phyloP scores from a whole-genome alignment of 768 basidiomycete species.

The Boletus bicolor region DNA sequence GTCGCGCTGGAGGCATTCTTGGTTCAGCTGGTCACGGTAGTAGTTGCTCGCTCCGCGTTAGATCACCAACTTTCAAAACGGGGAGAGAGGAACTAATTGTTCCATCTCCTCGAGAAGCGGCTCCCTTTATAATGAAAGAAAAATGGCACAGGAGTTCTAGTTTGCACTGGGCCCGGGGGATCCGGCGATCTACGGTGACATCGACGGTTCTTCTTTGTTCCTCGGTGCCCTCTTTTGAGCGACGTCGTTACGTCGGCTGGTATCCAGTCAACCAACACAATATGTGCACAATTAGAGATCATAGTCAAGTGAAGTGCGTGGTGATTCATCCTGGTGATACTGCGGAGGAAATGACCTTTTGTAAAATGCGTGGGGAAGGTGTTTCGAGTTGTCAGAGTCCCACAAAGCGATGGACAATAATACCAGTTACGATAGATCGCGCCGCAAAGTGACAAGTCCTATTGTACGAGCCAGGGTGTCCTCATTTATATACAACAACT shows the following conservation, averaged over 20 bases:
- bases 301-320: background rate
- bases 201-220: conserved; percentile 5
- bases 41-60: background rate
- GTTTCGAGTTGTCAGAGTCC: background rate
- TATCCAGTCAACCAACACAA: conserved; percentile 13
- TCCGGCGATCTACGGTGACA: background rate
- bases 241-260: background rate
- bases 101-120: background rate
- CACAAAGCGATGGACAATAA: background rate
- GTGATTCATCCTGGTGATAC: background rate
- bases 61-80: background rate
- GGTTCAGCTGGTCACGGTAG: background rate
- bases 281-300: conserved; percentile 4
- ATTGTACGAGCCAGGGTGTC: background rate
- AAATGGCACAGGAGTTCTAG: background rate
- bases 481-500: background rate
- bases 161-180: background rate
- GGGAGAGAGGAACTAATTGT: too few species aligned
- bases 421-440: too few species aligned
- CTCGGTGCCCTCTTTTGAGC: background rate
- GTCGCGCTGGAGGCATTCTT: conserved; percentile 24
- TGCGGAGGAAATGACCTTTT: conserved; percentile 1
- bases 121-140: conserved; percentile 11
- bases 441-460: background rate
- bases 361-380: background rate